Evolutionary conservation across 495 filamentous ascomycete species (phyloP).

Genomic region (Podospora fimiseda): DNA sequence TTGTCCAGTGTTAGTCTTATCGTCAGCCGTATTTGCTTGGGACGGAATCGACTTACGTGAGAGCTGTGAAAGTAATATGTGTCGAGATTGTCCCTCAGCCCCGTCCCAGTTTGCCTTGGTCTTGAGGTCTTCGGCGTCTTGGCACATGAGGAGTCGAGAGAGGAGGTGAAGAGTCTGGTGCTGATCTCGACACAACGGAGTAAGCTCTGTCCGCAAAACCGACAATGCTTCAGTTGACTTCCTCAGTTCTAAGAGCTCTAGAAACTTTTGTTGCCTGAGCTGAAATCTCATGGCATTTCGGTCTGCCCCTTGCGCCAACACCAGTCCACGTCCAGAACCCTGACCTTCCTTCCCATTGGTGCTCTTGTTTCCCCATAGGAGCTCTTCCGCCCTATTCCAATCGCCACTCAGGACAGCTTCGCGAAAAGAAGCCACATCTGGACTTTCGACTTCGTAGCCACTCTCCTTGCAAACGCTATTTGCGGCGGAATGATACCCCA

Average conservation of each 20-base stretch:
- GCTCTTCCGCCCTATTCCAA: conserved; percentile 77
- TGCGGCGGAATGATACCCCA: conserved; percentile 78
- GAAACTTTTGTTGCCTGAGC: conserved; percentile 87
- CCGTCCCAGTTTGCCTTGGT: conserved; percentile 85
- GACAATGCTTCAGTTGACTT: conserved; percentile 67
- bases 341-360: conserved; percentile 44
- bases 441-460: conserved; percentile 81
- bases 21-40: conserved; percentile 13
- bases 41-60: conserved; percentile 78
- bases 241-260: conserved; percentile 76
- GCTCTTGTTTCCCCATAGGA: conserved; percentile 55
- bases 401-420: conserved; percentile 72
- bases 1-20: no score
- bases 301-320: conserved; percentile 40
- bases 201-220: conserved; percentile 81
- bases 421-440: conserved; percentile 76
- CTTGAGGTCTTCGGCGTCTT: conserved; percentile 69
- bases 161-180: conserved; percentile 66
- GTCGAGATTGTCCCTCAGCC: conserved; percentile 68
- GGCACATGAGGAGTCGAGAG: conserved; percentile 87
- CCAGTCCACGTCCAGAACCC: conserved; percentile 37
- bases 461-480: conserved; percentile 69
- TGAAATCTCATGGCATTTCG: conserved; percentile 55
- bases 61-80: conserved; percentile 67
- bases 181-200: conserved; percentile 75